Base-by-base conservation (phyloP, 345 rosid genomes). In the Punica granatum region DNA sequence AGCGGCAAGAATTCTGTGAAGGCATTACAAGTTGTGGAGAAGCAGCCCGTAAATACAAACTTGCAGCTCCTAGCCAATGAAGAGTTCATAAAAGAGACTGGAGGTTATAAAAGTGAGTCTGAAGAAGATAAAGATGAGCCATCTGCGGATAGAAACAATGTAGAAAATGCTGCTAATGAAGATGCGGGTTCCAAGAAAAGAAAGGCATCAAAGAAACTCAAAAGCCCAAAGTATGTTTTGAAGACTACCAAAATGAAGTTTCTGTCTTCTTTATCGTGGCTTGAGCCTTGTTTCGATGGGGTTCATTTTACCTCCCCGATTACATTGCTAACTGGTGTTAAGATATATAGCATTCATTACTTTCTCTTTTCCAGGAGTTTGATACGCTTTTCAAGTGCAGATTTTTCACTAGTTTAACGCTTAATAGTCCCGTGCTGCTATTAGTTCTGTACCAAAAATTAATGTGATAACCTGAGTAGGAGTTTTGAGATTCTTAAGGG, bases 21-120 rank as follows among this genome's bases (percentile, higher is more conserved):
- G 43, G 84, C 53, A 39, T 75, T 73, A n/a, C 80, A 80, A 70
- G 65, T 64, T 36, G 76, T 73, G 32, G 83, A 84, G 37, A 78
- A 81, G 60, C 82, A 39, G 35, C 78, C 79, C 5, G 68, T 62
- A 31, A 54, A 10, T 64, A 60, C 72, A 0, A 85, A 72, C 51
- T 66, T 70, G 72, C 81, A 75, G 73, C 87, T 86, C 70, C 80
- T 92, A 19, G 84, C 85, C 4, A 78, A 78, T 80, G 96, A 83
- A 78, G 97, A 88, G 46, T 88, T 92, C 63, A 73, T 80, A 34
- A 79, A 83, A 79, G 94, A 85, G 76, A 63, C 73, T 30, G 86
- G 85, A 42, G 90, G 89, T 23, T 82, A 82, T 75, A 79, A 76
- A 66, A 85, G 89, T 76, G 92, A 91, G 32, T 69, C 77, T 3